Evolutionary conservation across 768 basidiomycete species (phyloP).

Genomic region (Leucocoprinus sp.): DNA sequence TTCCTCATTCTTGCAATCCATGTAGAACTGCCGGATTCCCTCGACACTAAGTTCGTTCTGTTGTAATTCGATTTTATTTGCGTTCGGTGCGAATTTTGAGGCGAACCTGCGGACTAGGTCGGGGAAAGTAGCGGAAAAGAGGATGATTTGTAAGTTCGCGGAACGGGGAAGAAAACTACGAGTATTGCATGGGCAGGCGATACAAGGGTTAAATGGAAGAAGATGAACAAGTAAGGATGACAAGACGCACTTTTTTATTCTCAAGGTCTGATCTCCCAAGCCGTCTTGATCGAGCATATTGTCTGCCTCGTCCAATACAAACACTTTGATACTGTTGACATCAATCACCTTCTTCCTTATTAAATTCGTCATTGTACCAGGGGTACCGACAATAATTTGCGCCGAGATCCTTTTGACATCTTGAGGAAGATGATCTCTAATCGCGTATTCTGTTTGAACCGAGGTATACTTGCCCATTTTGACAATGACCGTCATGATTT

Average conservation of each 20-base stretch:
- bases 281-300: conserved; percentile 97
- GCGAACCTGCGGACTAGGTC: conserved; percentile 91
- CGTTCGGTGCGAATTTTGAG: conserved; percentile 81
- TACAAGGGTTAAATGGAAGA: background rate
- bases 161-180: conserved; percentile 50
- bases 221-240: background rate
- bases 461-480: conserved; percentile 93
- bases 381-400: conserved; percentile 93
- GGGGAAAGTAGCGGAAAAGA: conserved; percentile 98
- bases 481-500: conserved; percentile 92
- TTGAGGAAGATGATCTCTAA: conserved; percentile 75
- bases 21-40: conserved; percentile 91
- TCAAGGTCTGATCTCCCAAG: conserved; percentile 86
- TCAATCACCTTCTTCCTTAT: conserved; percentile 74
- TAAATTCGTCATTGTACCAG: conserved; percentile 89
- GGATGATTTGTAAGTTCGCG: conserved; percentile 67
- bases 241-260: conserved; percentile 79
- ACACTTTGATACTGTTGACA: conserved; percentile 73
- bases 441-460: conserved; percentile 92
- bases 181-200: background rate
- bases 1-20: conserved; percentile 88
- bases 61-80: conserved; percentile 95
- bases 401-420: conserved; percentile 65
- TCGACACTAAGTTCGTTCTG: conserved; percentile 91
- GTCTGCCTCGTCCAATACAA: conserved; percentile 97